phyloP scores from a whole-genome alignment of 108 stramenopile species.

The Thalassiosira profunda region DNA sequence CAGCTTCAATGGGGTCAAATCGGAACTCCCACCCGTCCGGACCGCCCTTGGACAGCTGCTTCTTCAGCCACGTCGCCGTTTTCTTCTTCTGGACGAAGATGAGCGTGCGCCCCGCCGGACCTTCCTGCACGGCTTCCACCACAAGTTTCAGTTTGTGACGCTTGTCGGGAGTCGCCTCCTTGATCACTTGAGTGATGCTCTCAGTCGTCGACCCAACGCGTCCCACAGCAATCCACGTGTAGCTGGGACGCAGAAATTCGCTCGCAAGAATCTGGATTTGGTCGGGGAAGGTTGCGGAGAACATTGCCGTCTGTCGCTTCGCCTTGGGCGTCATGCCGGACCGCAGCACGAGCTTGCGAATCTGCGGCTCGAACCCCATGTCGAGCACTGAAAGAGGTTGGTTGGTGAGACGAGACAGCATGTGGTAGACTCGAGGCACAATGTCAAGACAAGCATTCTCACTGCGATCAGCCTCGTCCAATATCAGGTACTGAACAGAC shows the following conservation, averaged over 20 bases:
- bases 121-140: too few species aligned
- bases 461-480: constrained; percentile 97
- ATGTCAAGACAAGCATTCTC: constrained; percentile 97
- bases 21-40: constrained; percentile 78
- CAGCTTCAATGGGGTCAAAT: constrained; percentile 72
- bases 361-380: constrained; percentile 93
- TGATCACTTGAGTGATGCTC: constrained; percentile 94
- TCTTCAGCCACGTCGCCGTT: constrained; percentile 83
- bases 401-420: too few species aligned
- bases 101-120: too few species aligned
- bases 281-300: constrained; percentile 96
- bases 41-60: too few species aligned
- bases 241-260: constrained; percentile 93
- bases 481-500: constrained; percentile 95
- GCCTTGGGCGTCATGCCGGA: constrained; percentile 52
- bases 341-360: constrained; percentile 54
- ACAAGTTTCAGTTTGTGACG: constrained; percentile 84
- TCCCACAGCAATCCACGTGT: constrained; percentile 93
- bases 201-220: constrained; percentile 93
- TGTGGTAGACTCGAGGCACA: constrained; percentile 91
- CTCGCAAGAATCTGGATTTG: constrained; percentile 95
- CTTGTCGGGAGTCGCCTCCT: constrained; percentile 79
- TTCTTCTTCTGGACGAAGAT: constrained; percentile 99
- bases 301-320: constrained; percentile 96
- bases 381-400: too few species aligned